These are phyloP conservation scores for Dothideomycetes sp. DNA, from an alignment of 2,329 filamentous ascomycete genomes.

Conservation along the genomic window DNA sequence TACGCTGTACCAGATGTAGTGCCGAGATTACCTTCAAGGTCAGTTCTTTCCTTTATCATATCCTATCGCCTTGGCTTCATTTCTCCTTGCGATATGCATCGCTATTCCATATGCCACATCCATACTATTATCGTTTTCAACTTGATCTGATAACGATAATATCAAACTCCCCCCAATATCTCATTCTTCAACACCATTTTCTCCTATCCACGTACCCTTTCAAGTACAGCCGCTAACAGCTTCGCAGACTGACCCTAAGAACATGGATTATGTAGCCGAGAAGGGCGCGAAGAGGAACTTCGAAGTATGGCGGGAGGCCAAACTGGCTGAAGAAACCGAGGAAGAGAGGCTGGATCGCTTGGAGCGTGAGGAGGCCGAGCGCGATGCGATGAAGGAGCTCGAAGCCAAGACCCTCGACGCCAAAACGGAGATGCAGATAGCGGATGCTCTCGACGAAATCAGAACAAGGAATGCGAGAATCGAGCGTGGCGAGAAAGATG, in stretches of 20 bases:
- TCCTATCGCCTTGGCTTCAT: too few relatives aligned
- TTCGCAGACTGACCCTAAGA: conserved; percentile 91
- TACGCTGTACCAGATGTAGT: conserved; percentile 71
- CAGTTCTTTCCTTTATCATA: too few relatives aligned
- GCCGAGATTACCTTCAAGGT: conserved; percentile 87
- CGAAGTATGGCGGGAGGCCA: conserved; percentile 72
- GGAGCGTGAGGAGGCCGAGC: conserved; percentile 67
- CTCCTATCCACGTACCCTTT: too few relatives aligned
- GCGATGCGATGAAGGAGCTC: conserved; percentile 88
- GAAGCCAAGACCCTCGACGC: conserved; percentile 91
- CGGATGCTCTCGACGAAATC: conserved; percentile 92
- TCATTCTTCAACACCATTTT: too few relatives aligned
- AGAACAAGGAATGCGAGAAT: conserved; percentile 80
- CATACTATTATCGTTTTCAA: too few relatives aligned
- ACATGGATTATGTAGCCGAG: conserved; percentile 78
- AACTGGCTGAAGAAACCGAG: conserved; percentile 64
- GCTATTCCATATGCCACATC: too few relatives aligned
- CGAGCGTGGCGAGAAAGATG: conserved; percentile 57
- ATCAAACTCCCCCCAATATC: too few relatives aligned
- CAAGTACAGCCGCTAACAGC: too few relatives aligned
- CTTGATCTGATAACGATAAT: too few relatives aligned
- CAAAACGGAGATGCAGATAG: conserved; percentile 90
- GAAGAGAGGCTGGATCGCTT: conserved; percentile 78
- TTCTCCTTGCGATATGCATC: too few relatives aligned
- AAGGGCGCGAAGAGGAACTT: conserved; percentile 84